Conservation (phyloP, 176 grass and related monocot genomes). For the Raddia distichophylla region DNA sequence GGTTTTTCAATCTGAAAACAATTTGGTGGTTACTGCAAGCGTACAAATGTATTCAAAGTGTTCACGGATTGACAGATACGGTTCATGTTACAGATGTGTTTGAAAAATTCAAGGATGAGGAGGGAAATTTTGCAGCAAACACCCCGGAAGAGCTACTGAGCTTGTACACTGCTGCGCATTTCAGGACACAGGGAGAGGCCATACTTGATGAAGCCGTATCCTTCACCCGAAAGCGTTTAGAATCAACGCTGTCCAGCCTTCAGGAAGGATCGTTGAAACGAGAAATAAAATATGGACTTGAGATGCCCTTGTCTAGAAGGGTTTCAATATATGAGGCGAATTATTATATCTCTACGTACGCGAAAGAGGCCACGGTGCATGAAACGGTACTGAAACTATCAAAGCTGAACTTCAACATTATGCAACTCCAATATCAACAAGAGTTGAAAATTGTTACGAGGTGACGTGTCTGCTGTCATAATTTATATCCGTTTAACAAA, state of each 20-base stretch:
- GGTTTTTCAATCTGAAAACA: too few species aligned
- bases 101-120: neutral
- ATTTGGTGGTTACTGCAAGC: too few species aligned
- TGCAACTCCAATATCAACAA: slow-evolving; percentile 24
- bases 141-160: neutral
- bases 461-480: neutral
- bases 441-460: neutral
- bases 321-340: slow-evolving; percentile 19
- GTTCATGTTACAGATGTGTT: neutral
- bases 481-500: neutral
- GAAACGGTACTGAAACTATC: neutral
- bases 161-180: slow-evolving; percentile 20
- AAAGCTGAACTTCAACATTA: slow-evolving; percentile 17
- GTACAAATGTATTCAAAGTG: too few species aligned
- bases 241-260: neutral
- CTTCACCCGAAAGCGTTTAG: neutral
- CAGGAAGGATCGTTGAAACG: neutral
- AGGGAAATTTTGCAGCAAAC: neutral
- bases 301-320: slow-evolving; percentile 6
- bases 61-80: neutral
- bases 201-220: slow-evolving; percentile 17
- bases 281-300: slow-evolving; percentile 21
- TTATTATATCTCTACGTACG: neutral
- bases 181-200: neutral
- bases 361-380: neutral